phyloP scores from a whole-genome alignment of 2,329 filamentous ascomycete species.

The Emergomyces africanus region DNA sequence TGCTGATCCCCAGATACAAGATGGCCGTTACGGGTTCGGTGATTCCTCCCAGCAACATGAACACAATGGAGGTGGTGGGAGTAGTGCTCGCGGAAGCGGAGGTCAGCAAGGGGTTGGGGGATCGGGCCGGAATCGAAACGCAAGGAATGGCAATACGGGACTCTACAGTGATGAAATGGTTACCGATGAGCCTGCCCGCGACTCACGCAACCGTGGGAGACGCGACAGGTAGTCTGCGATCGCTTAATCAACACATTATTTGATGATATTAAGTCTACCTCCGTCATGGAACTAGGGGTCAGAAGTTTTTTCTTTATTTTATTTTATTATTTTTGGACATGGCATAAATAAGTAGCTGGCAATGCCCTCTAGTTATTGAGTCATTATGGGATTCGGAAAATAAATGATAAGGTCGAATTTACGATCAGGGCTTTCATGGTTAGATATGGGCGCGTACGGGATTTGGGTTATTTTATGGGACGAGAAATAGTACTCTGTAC shows the following conservation, averaged over 20 bases:
- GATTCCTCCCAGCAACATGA: conserved; percentile 7
- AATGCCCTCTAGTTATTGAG: neutral
- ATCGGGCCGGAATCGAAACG: conserved; percentile 6
- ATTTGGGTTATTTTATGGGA: neutral
- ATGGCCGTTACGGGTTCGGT: conserved; percentile 29
- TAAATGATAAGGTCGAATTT: neutral
- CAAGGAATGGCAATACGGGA: conserved; percentile 10
- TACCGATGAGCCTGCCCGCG: conserved; percentile 22
- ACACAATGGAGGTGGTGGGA: neutral
- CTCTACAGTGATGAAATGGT: conserved; percentile 31
- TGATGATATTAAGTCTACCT: neutral
- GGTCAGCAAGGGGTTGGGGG: conserved; percentile 7
- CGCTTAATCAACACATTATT: too few species aligned
- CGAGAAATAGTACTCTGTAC: neutral
- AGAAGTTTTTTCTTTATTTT: too few species aligned
- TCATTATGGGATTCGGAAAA: neutral
- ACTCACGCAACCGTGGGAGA: conserved; percentile 13
- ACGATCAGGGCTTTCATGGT: neutral
- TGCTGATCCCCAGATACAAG: conserved; percentile 24
- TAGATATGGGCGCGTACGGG: neutral
- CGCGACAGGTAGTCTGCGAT: neutral
- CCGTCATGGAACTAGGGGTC: neutral
- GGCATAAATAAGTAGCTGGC: neutral
- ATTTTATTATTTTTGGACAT: neutral
- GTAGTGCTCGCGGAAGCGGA: conserved; percentile 7